These are phyloP conservation scores for Solanum chaucha DNA, from an alignment of 257 asterid species.

Conservation along the genomic window DNA sequence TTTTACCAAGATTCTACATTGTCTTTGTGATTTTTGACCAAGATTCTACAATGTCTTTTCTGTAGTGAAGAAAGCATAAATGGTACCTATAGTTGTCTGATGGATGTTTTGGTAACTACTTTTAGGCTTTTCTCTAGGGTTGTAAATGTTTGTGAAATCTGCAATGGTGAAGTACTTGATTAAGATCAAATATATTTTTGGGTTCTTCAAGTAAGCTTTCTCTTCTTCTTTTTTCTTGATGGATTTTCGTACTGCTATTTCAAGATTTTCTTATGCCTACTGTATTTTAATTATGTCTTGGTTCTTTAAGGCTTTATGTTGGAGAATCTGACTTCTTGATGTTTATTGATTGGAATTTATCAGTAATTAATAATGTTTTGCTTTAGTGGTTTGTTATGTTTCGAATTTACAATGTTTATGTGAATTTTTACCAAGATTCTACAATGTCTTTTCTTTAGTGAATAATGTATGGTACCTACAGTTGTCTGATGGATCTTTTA, in stretches of 20 bases:
- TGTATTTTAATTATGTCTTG: background rate
- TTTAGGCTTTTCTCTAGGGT: background rate
- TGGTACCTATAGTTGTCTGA: background rate
- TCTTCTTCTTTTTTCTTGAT: background rate
- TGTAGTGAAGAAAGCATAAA: background rate
- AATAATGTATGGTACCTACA: background rate
- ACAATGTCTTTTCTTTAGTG: background rate
- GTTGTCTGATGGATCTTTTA: background rate
- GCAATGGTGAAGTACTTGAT: background rate
- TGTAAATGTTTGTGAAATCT: background rate
- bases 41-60: background rate
- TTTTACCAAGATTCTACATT: background rate
- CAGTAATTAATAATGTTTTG: background rate
- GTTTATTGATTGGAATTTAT: background rate
- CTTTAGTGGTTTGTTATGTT: background rate
- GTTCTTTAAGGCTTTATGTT: background rate
- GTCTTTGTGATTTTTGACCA: background rate
- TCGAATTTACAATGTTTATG: background rate
- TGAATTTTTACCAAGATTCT: background rate
- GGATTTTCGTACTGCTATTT: background rate
- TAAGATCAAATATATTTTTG: background rate
- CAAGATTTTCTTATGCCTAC: background rate
- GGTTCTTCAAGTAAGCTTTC: background rate
- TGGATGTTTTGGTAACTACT: background rate
- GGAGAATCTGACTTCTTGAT: background rate